Percentiles rank a stretch among this genome's conserved stretches.
phyloP scores from a whole-genome alignment of 306 rosid genomes.

The Alnus rubra region DNA sequence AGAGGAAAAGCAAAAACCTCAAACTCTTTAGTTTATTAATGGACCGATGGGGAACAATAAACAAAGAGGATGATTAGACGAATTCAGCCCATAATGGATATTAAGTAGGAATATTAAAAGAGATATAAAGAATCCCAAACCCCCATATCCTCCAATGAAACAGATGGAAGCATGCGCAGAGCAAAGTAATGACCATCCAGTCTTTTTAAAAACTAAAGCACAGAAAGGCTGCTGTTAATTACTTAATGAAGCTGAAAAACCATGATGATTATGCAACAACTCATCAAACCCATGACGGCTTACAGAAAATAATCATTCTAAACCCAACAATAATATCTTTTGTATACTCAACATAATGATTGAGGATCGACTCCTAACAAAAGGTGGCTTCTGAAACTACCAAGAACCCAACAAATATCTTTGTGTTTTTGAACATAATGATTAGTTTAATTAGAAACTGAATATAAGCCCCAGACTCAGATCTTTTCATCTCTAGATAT shows the following conservation, averaged over 20 bases:
- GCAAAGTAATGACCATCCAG: slow-evolving; percentile 42
- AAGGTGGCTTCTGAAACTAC: neutral
- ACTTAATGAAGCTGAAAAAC: slow-evolving; percentile 32
- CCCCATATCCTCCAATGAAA: slow-evolving; percentile 3
- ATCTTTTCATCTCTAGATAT: neutral
- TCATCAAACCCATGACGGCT: slow-evolving; percentile 41
- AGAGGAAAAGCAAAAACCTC: neutral
- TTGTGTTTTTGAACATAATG: neutral
- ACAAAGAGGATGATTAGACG: neutral
- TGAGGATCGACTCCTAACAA: neutral
- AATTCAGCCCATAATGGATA: slow-evolving; percentile 23
- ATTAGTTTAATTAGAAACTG: neutral
- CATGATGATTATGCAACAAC: slow-evolving; percentile 32
- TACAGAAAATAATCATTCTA: slow-evolving; percentile 38
- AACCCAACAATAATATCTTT: neutral
- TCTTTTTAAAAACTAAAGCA: slow-evolving; percentile 38
- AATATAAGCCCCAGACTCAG: neutral
- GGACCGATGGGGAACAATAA: neutral
- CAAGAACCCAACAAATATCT: slow-evolving; percentile 6
- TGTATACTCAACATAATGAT: too few species aligned
- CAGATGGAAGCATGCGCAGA: slow-evolving; percentile 56
- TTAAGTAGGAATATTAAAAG: neutral
- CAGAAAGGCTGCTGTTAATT: slow-evolving; percentile 31
- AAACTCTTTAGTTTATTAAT: slow-evolving; percentile 20
- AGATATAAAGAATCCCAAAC: neutral